A percentile compares a stretch with the other conserved stretches of the same genome.
Evolutionary conservation across 2,329 filamentous ascomycete species (phyloP).

Genomic region (Davidsoniella australis): DNA sequence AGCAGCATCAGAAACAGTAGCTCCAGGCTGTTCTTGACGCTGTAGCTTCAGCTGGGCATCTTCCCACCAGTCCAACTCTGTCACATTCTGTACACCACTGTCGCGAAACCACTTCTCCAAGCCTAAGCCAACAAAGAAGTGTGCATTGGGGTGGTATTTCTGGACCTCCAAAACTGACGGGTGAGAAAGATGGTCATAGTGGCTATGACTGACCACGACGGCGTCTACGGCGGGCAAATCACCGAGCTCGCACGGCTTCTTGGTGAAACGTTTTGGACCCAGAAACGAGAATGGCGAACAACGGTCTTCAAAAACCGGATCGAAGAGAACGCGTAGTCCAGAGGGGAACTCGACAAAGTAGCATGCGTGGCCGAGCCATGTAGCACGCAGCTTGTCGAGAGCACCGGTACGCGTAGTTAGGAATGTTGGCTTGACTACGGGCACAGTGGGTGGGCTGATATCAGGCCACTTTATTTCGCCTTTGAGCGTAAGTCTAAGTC

Average conservation of each 20-base stretch:
- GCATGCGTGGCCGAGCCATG: constrained; percentile 90
- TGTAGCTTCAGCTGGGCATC: constrained; percentile 52
- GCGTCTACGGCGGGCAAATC: constrained; percentile 65
- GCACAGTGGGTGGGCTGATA: constrained; percentile 46
- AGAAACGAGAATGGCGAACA: constrained; percentile 60
- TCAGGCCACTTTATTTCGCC: constrained; percentile 34
- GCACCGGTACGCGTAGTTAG: constrained; percentile 39
- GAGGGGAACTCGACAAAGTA: constrained; percentile 81
- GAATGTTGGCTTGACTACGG: constrained; percentile 51
- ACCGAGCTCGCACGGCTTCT: constrained; percentile 55
- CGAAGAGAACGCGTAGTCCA: constrained; percentile 77
- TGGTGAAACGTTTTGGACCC: constrained; percentile 63
- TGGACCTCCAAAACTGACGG: constrained; percentile 55
- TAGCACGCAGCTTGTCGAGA: constrained; percentile 49
- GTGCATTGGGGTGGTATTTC: constrained; percentile 54
- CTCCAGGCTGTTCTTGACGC: constrained; percentile 15
- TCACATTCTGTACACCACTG: constrained; percentile 55
- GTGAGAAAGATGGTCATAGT: constrained; percentile 83
- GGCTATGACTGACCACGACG: constrained; percentile 72
- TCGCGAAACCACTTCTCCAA: constrained; percentile 67
- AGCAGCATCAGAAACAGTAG: constrained; percentile 16
- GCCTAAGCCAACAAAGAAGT: constrained; percentile 77
- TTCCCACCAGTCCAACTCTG: constrained; percentile 93
- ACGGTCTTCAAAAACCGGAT: constrained; percentile 79
- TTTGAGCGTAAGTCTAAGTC: constrained; percentile 22